Conservation (phyloP, 2,329 filamentous ascomycete species). For the Fusarium xylarioides region DNA sequence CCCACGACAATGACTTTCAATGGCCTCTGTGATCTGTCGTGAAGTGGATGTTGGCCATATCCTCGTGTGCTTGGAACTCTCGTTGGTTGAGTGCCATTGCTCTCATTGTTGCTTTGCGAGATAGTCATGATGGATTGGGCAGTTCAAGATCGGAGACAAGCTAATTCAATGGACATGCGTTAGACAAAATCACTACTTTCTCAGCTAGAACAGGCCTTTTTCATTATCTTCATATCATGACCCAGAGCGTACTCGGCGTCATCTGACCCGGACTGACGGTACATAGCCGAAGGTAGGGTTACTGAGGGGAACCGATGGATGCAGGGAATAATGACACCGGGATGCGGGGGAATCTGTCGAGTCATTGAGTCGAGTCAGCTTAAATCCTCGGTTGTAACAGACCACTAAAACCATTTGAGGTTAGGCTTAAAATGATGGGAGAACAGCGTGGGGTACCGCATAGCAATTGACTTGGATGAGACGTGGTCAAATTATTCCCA, state of each 20-base stretch:
- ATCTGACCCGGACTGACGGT: not conserved
- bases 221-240: not conserved
- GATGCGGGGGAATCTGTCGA: not conserved
- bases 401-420: not conserved
- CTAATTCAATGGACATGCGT: not conserved
- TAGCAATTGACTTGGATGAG: not conserved
- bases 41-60: not conserved
- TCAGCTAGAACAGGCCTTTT: not conserved
- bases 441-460: not conserved
- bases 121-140: not conserved
- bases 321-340: not conserved
- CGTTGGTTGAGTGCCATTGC: not conserved
- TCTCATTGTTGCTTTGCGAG: not conserved
- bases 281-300: not conserved
- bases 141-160: no score
- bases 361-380: conserved; percentile 8
- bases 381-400: not conserved
- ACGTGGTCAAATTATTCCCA: not conserved
- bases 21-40: not conserved
- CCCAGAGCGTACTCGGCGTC: no score
- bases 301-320: not conserved
- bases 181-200: not conserved
- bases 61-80: not conserved
- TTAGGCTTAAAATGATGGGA: not conserved
- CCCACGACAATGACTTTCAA: conserved; percentile 5